Evolutionary conservation across 345 rosid genomes (phyloP).

Genomic region (Eucalyptus paniculata): DNA sequence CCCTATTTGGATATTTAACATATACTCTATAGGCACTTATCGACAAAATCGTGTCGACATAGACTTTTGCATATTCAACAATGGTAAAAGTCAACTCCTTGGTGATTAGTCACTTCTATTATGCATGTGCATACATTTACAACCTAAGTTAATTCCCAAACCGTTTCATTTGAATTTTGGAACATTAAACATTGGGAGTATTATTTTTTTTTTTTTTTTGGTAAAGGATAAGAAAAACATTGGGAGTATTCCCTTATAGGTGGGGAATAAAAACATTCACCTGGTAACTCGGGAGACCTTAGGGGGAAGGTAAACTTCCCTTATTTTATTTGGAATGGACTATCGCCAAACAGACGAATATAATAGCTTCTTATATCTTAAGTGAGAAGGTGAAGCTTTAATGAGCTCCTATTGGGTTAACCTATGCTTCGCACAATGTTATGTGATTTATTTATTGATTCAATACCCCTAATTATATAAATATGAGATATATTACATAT

Average conservation of each 20-base stretch:
- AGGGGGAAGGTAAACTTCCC: too few relatives aligned
- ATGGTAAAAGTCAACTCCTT: not conserved
- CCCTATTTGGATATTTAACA: not conserved
- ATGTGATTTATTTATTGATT: too few relatives aligned
- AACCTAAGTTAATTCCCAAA: too few relatives aligned
- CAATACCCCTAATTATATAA: rapidly evolving
- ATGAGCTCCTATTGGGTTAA: too few relatives aligned
- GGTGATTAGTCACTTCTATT: not conserved
- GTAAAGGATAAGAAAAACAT: too few relatives aligned
- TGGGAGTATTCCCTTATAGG: too few relatives aligned
- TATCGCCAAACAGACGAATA: rapidly evolving
- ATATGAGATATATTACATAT: not conserved
- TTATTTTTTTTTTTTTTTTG: too few relatives aligned
- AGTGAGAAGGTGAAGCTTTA: too few relatives aligned
- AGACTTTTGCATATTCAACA: not conserved
- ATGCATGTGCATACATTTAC: not conserved
- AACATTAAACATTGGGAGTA: too few relatives aligned
- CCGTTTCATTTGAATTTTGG: too few relatives aligned
- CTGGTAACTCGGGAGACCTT: rapidly evolving
- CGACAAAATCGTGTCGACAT: rapidly evolving
- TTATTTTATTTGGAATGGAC: rapidly evolving
- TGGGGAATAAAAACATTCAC: too few relatives aligned
- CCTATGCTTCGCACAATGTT: rapidly evolving
- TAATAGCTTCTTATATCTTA: too few relatives aligned
- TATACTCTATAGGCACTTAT: not conserved